A percentile compares a stretch with the other conserved stretches of the same genome.
Evolutionary conservation across 257 asterid species (phyloP).

Genomic region (Lavandula angustifolia): DNA sequence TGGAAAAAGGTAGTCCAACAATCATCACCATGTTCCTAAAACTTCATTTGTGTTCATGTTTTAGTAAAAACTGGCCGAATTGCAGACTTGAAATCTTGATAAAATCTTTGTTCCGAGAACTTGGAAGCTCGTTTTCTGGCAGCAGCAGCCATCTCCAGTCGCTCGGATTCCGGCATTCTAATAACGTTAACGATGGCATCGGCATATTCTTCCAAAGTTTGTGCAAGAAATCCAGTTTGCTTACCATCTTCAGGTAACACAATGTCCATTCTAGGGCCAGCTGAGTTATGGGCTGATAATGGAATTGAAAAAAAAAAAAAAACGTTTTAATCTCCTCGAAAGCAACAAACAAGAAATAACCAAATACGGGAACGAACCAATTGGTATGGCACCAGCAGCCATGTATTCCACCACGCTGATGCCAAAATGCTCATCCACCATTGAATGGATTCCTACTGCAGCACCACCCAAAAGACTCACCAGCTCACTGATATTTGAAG

Average conservation of each 20-base stretch:
- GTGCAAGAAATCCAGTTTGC: conserved; percentile 83
- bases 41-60: too few species aligned
- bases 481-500: conserved; percentile 53
- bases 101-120: conserved; percentile 82
- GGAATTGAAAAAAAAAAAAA: neutral
- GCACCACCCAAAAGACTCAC: conserved; percentile 86
- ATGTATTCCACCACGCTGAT: conserved; percentile 93
- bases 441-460: conserved; percentile 81
- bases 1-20: too few species aligned
- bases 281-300: conserved; percentile 82
- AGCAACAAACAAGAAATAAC: too few species aligned
- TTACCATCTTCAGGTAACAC: conserved; percentile 75
- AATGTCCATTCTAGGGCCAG: conserved; percentile 95
- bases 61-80: conserved; percentile 42
- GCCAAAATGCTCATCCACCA: conserved; percentile 97
- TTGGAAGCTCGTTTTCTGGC: conserved; percentile 77
- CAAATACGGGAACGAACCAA: conserved; percentile 49
- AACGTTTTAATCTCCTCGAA: too few species aligned
- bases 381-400: conserved; percentile 96
- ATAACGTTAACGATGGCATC: conserved; percentile 61
- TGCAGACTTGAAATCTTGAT: conserved; percentile 75
- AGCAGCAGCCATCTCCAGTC: conserved; percentile 75
- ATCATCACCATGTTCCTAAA: too few species aligned
- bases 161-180: conserved; percentile 59
- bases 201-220: conserved; percentile 68